Percentiles rank a stretch among this genome's conserved stretches.
phyloP scores from a whole-genome alignment of 495 filamentous ascomycete species.

The Corynascus novoguineensis region DNA sequence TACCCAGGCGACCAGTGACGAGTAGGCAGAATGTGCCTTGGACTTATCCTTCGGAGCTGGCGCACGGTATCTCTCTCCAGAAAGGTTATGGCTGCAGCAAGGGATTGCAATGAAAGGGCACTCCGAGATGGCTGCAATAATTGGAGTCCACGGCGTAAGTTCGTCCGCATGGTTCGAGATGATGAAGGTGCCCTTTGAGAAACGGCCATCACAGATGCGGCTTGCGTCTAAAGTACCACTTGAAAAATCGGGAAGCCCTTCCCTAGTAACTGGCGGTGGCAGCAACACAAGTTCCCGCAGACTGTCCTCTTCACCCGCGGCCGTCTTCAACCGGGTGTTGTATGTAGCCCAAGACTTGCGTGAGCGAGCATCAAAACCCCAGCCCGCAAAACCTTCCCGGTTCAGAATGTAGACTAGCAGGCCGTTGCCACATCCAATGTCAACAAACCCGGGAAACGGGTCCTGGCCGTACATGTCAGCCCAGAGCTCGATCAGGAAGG shows the following conservation, averaged over 20 bases:
- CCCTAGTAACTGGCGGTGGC: conserved; percentile 47
- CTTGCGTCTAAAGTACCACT: conserved; percentile 27
- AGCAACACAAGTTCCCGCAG: conserved; percentile 71
- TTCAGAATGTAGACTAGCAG: conserved; percentile 81
- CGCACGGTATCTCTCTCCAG: conserved; percentile 66
- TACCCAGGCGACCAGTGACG: conserved; percentile 67
- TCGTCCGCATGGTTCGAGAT: conserved; percentile 97
- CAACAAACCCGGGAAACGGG: conserved; percentile 83
- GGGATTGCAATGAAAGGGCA: conserved; percentile 87
- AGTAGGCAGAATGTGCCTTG: conserved; percentile 58
- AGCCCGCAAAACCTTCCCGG: conserved; percentile 76
- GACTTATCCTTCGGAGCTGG: conserved; percentile 51
- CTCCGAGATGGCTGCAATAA: conserved; percentile 68
- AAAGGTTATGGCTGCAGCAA: conserved; percentile 86
- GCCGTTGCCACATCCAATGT: conserved; percentile 93
- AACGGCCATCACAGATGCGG: conserved; percentile 62
- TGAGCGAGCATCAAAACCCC: conserved; percentile 81
- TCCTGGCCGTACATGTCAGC: conserved; percentile 63
- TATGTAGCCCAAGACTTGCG: conserved; percentile 82
- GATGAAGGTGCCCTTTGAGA: conserved; percentile 75
- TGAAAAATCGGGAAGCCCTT: conserved; percentile 11
- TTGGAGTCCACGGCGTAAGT: conserved; percentile 89
- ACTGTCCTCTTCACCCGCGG: conserved; percentile 36
- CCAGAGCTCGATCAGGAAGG: conserved; percentile 94
- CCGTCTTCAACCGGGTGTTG: conserved; percentile 26